A percentile compares a stretch with the other conserved stretches of the same genome.
phyloP scores from a whole-genome alignment of 257 asterid genomes.

The Avicennia marina region DNA sequence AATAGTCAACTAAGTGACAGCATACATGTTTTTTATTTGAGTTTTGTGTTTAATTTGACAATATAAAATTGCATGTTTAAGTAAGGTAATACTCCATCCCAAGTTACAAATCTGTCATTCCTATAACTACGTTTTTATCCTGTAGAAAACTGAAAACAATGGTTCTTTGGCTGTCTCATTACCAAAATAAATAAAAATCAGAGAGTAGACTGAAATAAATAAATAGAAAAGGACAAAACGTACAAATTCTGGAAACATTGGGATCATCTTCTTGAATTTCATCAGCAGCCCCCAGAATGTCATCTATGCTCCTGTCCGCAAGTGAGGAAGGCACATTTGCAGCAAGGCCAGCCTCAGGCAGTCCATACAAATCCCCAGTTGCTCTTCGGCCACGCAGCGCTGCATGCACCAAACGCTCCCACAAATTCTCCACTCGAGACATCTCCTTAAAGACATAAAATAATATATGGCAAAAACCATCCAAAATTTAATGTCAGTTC shows the following conservation, averaged over 20 bases:
- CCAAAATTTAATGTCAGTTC: too few species aligned
- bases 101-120: background rate
- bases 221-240: constrained; percentile 16
- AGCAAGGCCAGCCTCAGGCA: constrained; percentile 67
- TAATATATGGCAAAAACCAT: background rate
- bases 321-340: constrained; percentile 93
- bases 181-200: constrained; percentile 7
- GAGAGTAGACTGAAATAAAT: background rate
- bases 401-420: constrained; percentile 95
- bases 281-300: constrained; percentile 91
- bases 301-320: constrained; percentile 85
- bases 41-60: constrained; percentile 1
- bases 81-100: constrained; percentile 12
- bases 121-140: background rate
- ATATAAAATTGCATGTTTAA: background rate
- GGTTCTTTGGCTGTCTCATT: background rate
- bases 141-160: constrained; percentile 6
- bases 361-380: constrained; percentile 45
- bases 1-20: background rate
- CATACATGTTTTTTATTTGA: background rate
- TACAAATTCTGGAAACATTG: constrained; percentile 74
- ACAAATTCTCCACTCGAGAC: constrained; percentile 85
- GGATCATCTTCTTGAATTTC: constrained; percentile 94
- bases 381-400: constrained; percentile 74
- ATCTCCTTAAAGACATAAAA: constrained; percentile 42